A percentile compares a stretch with the other conserved stretches of the same genome.
phyloP scores from a whole-genome alignment of 164 flowering plant species.

The Nymphaea colorata region DNA sequence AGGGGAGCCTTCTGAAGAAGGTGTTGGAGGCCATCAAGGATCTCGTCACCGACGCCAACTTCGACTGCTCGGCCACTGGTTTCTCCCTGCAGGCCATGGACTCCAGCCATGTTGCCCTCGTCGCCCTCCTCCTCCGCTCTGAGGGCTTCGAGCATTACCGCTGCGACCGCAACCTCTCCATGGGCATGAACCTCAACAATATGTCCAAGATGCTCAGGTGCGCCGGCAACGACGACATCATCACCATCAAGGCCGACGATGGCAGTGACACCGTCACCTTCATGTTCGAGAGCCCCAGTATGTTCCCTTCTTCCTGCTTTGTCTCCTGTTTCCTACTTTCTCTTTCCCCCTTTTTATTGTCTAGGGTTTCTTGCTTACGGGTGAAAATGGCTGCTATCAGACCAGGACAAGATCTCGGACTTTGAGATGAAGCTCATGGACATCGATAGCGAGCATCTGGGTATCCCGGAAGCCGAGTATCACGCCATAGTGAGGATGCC shows the following conservation, averaged over 20 bases:
- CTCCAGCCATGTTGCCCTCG: slow-evolving; percentile 46
- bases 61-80: slow-evolving; percentile 47
- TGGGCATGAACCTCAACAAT: slow-evolving; percentile 46
- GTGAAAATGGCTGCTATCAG: slow-evolving; percentile 10
- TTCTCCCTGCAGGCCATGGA: slow-evolving; percentile 54
- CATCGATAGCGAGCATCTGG: slow-evolving; percentile 9
- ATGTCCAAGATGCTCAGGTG: slow-evolving; percentile 42
- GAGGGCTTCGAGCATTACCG: slow-evolving; percentile 52
- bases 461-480: slow-evolving; percentile 39
- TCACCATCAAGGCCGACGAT: slow-evolving; percentile 44
- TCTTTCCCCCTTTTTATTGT: background rate
- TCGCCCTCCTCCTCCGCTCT: slow-evolving; percentile 36
- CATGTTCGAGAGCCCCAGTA: slow-evolving; percentile 49
- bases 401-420: slow-evolving; percentile 60
- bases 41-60: slow-evolving; percentile 42
- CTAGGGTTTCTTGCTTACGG: background rate
- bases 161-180: slow-evolving; percentile 35
- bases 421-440: slow-evolving; percentile 79
- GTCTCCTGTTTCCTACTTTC: background rate
- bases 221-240: slow-evolving; percentile 38
- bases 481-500: slow-evolving; percentile 72
- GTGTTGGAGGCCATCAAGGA: slow-evolving; percentile 39
- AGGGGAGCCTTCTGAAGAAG: slow-evolving; percentile 41
- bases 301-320: background rate
- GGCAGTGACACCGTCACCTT: slow-evolving; percentile 34